A percentile compares a stretch with the other conserved stretches of the same genome.
Conservation (phyloP, 805 yeast species). For the Saturnispora besseyi region DNA sequence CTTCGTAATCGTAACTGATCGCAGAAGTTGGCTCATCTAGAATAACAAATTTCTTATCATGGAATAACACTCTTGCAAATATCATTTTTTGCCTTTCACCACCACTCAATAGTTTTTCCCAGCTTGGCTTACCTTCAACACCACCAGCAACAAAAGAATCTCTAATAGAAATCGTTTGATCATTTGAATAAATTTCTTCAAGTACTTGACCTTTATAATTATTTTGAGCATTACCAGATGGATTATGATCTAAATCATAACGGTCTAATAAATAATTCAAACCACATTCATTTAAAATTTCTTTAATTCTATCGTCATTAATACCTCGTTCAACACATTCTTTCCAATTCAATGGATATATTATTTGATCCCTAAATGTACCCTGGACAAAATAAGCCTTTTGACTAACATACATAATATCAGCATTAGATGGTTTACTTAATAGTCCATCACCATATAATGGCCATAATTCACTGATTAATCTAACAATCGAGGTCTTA, state of each 20-base stretch:
- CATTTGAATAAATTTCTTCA: slow-evolving; percentile 23
- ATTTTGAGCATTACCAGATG: slow-evolving; percentile 14
- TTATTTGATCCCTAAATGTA: slow-evolving; percentile 82
- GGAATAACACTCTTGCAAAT: slow-evolving; percentile 78
- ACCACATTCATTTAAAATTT: slow-evolving; percentile 64
- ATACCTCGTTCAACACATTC: slow-evolving; percentile 68
- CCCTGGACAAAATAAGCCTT: slow-evolving; percentile 75
- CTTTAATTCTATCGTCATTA: slow-evolving; percentile 60
- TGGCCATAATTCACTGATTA: slow-evolving; percentile 90
- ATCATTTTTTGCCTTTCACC: slow-evolving; percentile 90
- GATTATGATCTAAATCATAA: slow-evolving; percentile 41
- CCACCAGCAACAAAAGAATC: slow-evolving; percentile 21
- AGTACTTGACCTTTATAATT: slow-evolving; percentile 11
- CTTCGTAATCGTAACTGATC: slow-evolving; percentile 83
- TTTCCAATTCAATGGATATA: slow-evolving; percentile 71
- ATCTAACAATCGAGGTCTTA: slow-evolving; percentile 75
- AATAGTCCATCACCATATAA: slow-evolving; percentile 64
- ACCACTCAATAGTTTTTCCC: slow-evolving; percentile 93
- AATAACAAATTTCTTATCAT: slow-evolving; percentile 71
- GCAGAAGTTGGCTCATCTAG: slow-evolving; percentile 95
- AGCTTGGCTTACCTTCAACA: slow-evolving; percentile 29
- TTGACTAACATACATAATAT: slow-evolving; percentile 76
- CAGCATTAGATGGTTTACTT: slow-evolving; percentile 63
- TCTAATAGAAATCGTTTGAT: slow-evolving; percentile 19
- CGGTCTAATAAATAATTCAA: slow-evolving; percentile 72